These are phyloP conservation scores for Saccharomyces mikatae DNA, from an alignment of 805 yeast genomes.

Conservation along the genomic window DNA sequence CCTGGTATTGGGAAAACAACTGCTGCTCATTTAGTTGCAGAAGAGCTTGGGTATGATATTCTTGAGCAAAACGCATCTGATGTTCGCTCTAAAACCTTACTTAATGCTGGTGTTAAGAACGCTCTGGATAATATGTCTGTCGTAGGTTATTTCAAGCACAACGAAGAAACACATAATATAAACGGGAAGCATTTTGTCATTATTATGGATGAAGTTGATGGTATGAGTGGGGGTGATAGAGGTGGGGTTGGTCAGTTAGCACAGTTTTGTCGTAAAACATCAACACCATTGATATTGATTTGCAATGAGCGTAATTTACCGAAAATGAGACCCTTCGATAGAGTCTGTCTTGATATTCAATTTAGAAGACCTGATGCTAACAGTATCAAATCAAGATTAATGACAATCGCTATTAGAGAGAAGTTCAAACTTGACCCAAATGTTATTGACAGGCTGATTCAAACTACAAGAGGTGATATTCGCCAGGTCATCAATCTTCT, in stretches of 20 bases:
- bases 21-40: conserved; percentile 69
- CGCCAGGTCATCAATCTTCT: conserved; percentile 87
- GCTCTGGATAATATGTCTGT: conserved; percentile 78
- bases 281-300: conserved; percentile 83
- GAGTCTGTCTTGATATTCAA: conserved; percentile 66
- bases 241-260: conserved; percentile 97
- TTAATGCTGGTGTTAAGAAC: conserved; percentile 60
- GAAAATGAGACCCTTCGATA: conserved; percentile 92
- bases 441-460: conserved; percentile 74
- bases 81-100: conserved; percentile 73
- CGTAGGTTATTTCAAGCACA: conserved; percentile 56
- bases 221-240: conserved; percentile 97
- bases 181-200: conserved; percentile 61
- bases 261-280: conserved; percentile 72
- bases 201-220: conserved; percentile 98
- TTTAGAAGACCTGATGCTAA: conserved; percentile 84
- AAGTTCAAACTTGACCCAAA: conserved; percentile 70
- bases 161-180: conserved; percentile 17
- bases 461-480: conserved; percentile 82
- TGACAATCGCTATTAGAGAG: conserved; percentile 87
- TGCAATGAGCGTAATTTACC: conserved; percentile 91
- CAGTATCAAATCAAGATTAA: conserved; percentile 72
- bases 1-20: conserved; percentile 84
- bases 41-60: conserved; percentile 60
- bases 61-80: conserved; percentile 82